Evolutionary conservation across 1,284 basidiomycete species (phyloP), one percentile per base, ranked within the genome.

Genomic region (Austroboletus niveus): DNA sequence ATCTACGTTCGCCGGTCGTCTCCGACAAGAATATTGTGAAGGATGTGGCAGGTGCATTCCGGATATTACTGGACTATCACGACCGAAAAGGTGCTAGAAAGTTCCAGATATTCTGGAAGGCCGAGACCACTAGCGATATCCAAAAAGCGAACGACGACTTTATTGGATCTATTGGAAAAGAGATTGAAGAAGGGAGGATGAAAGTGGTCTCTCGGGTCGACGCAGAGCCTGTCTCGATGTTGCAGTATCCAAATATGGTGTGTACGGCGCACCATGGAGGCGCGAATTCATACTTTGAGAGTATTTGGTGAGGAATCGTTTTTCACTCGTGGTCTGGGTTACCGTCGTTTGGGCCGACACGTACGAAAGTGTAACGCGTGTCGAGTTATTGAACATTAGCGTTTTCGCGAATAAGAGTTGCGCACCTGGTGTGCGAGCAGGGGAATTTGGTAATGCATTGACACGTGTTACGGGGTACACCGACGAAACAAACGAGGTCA

Each of bases 191-290:
- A 15, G 51, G 42, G 8, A 42, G 11, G 27, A 20, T 49, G 5
- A 47, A 39, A 20, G 36, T 55, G 9, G 22, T 57, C 17, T 5
- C 55, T 20, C 55, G 51, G 56, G 12, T 58, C 29, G 46, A 58
- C 1, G 47, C 17, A 24, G 58, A 58, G 9, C 48, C 58, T 0
- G 39, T 49, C 8, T 45, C 58, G 9, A 41, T 57, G 42, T 42
- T 60, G 14, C 56, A 59, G 31, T 56, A 56, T 41, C 42, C 45
- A 1, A 58, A 55, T 27, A 9, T 58, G 44, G 35, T 55, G 27
- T 61, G 56, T 29, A 49, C 42, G 4, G 54, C 54, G 8, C 57
- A 57, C 11, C 55, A 57, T 12, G 60, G 57, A 29, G 54, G 58
- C 5, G 54, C 48, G 8, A 59, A 61, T 39, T 60, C 57, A 8